phyloP scores from a whole-genome alignment of 768 basidiomycete genomes.

The Daedaleopsis sinensis region DNA sequence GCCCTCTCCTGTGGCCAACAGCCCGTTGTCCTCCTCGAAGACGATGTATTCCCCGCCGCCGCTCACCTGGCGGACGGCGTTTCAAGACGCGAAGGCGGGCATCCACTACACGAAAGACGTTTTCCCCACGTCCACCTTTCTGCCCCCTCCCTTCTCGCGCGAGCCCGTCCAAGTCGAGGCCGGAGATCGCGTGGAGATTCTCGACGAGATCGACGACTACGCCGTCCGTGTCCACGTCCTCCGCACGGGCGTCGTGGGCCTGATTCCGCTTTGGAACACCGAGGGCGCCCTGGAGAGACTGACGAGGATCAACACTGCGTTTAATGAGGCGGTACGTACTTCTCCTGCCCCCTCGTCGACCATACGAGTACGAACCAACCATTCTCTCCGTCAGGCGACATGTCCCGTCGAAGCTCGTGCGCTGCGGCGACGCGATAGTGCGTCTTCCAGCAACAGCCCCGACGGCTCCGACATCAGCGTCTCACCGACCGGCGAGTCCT shows the following conservation, averaged over 20 bases:
- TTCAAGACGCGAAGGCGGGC: slow-evolving; percentile 27
- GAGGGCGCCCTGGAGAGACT: slow-evolving; percentile 32
- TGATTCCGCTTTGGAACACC: slow-evolving; percentile 31
- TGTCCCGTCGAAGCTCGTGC: slow-evolving; percentile 21
- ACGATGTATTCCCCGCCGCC: slow-evolving; percentile 14
- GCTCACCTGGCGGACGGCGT: slow-evolving; percentile 23
- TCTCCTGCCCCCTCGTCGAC: neutral
- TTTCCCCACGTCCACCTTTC: slow-evolving; percentile 26
- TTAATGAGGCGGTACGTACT: slow-evolving; percentile 32
- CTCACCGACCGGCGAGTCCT: neutral
- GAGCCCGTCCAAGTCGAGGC: slow-evolving; percentile 29
- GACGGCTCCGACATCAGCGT: neutral
- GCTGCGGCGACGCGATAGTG: slow-evolving; percentile 15
- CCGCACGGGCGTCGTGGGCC: slow-evolving; percentile 21
- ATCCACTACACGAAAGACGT: slow-evolving; percentile 30
- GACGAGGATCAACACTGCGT: slow-evolving; percentile 32
- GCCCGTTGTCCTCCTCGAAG: neutral
- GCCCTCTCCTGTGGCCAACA: slow-evolving; percentile 1
- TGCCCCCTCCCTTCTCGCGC: slow-evolving; percentile 25
- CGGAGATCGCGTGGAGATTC: slow-evolving; percentile 25
- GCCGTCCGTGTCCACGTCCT: slow-evolving; percentile 27
- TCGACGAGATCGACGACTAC: slow-evolving; percentile 28
- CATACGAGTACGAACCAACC: neutral
- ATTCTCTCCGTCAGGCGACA: slow-evolving; percentile 12
- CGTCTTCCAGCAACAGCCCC: slow-evolving; percentile 4